Base-by-base conservation (phyloP, 805 yeast genomes). In the Alloascoidea africana region DNA sequence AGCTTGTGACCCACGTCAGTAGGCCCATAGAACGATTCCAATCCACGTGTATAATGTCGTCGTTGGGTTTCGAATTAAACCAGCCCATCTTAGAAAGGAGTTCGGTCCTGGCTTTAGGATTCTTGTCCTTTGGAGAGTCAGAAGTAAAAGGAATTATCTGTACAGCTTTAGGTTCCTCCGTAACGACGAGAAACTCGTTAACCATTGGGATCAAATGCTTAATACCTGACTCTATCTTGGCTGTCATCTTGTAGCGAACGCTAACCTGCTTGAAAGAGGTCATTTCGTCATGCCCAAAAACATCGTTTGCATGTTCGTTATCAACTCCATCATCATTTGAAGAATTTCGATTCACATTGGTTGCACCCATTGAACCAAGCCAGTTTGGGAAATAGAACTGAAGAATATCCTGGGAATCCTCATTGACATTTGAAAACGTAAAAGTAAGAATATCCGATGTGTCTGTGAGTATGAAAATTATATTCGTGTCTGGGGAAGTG, bases 381-480 rank as follows among this genome's bases (percentile, higher is more conserved):
- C n/a, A 14, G 46, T 41, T 17, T 50, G 36, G 5, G 45, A 36
- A 41, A 52, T 42, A 39, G 56, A 39, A 37, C 52, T 46, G 40
- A 52, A 39, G 16, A 56, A 35, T 16, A 59, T 45, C 33, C 64
- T 68, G 43, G 63, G 71, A 18, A 69, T 55, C 27, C 68, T 47
- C n/a, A 68, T 43, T 36, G 55, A 61, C 40, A 60, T 58, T 4
- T 43, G 13, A 8, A 8, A 23, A 23, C 8, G 30, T 23, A n/a
- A 23, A 23, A 8, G 30, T 23, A 8, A 23, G n/a, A 23, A 23
- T 23, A 23, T 23, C n/a, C 13, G 13, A 8, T 23, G 30, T 40
- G 18, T 58, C 47, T 1, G 75, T 66, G 40, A 58, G 58, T 4
- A 68, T 50, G 34, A 68, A 63, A 39, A 68, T 48, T 27, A 52